Percentiles rank a stretch among this genome's conserved stretches.
Conservation (phyloP, 305 asterid genomes). For the Solanum hybrid region DNA sequence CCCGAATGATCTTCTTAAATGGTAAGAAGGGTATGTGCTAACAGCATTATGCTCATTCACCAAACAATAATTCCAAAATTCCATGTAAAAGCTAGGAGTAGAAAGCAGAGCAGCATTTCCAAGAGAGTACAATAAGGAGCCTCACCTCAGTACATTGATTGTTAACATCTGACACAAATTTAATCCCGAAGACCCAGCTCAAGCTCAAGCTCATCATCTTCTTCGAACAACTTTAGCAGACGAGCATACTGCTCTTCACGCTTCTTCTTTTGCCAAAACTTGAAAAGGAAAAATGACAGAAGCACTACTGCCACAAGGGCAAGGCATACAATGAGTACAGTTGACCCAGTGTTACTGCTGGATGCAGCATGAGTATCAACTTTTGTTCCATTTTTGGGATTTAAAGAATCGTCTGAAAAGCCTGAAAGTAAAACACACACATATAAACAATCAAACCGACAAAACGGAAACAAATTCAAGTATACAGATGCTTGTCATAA, state of each 20-base stretch:
- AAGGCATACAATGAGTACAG: conserved; percentile 33
- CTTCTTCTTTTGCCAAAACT: conserved; percentile 73
- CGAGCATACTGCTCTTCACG: conserved; percentile 91
- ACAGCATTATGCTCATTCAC: background rate
- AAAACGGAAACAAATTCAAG: background rate
- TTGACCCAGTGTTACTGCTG: conserved; percentile 41
- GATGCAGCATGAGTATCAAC: conserved; percentile 19
- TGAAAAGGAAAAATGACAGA: conserved; percentile 55
- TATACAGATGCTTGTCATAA: background rate
- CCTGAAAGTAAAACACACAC: conserved; percentile 28
- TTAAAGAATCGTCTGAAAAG: conserved; percentile 37
- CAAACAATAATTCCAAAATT: background rate
- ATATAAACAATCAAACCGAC: conserved; percentile 6
- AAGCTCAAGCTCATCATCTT: conserved; percentile 84
- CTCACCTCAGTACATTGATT: conserved; percentile 30
- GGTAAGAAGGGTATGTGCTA: background rate
- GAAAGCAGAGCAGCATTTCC: conserved; percentile 1
- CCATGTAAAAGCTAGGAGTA: background rate
- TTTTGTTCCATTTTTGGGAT: conserved; percentile 34
- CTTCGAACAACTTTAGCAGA: conserved; percentile 73
- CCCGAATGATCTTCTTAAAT: background rate
- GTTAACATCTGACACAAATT: conserved; percentile 13
- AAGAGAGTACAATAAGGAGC: conserved; percentile 3
- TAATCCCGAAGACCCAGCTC: conserved; percentile 90
- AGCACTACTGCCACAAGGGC: conserved; percentile 30